phyloP scores from a whole-genome alignment of 306 rosid species.

The Canavalia ensiformis region DNA sequence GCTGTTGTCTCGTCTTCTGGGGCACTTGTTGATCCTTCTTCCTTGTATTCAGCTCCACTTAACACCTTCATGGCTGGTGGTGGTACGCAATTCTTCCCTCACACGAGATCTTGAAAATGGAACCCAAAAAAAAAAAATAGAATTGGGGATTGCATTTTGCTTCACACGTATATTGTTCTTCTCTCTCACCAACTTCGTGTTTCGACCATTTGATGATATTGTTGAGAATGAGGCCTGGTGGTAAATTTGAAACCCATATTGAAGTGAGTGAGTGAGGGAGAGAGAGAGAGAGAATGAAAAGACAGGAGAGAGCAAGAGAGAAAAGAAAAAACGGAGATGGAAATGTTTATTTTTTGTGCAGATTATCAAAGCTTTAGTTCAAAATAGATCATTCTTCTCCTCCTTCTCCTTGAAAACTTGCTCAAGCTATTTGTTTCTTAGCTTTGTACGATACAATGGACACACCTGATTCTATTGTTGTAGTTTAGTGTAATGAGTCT shows the following conservation, averaged over 20 bases:
- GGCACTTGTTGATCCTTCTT: constrained; percentile 65
- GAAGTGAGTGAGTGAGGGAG: constrained; percentile 35
- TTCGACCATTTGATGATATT: constrained; percentile 45
- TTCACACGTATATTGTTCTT: neutral
- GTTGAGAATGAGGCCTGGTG: constrained; percentile 42
- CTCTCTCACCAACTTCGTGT: constrained; percentile 49
- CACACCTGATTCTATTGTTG: constrained; percentile 40
- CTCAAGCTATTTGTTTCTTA: constrained; percentile 45
- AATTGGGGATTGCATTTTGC: constrained; percentile 19
- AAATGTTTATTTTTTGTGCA: constrained; percentile 41
- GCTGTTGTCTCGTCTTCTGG: constrained; percentile 52
- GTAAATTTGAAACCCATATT: constrained; percentile 56
- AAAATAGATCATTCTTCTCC: constrained; percentile 48
- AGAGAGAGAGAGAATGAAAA: neutral
- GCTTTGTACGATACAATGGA: constrained; percentile 48
- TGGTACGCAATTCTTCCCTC: constrained; percentile 99
- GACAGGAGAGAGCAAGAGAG: constrained; percentile 34
- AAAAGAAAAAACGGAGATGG: constrained; percentile 12
- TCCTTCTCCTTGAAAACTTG: constrained; percentile 43
- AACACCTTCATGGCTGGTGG: constrained; percentile 81
- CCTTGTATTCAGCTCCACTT: constrained; percentile 69
- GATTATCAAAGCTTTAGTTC: constrained; percentile 51
- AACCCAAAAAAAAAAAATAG: neutral
- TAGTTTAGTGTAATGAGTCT: constrained; percentile 42
- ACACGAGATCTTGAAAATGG: constrained; percentile 78